These are phyloP conservation scores for Cladophialophora yegresii DNA, from an alignment of 2,329 filamentous ascomycete species.

Conservation along the genomic window DNA sequence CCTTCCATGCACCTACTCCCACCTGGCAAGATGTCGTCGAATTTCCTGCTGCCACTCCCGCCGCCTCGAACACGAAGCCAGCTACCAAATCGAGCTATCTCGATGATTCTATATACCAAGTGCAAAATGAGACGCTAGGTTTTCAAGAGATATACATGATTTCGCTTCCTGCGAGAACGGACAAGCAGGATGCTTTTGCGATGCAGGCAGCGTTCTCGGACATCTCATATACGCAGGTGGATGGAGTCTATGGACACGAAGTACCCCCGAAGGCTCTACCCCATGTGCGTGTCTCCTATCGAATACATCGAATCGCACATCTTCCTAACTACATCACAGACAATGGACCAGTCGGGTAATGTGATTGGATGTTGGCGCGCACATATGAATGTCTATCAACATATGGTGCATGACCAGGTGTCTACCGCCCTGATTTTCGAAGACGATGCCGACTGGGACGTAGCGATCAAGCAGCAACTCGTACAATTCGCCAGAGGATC, in stretches of 20 bases:
- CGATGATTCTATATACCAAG: conserved; percentile 5
- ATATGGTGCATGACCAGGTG: conserved; percentile 51
- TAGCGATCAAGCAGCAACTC: conserved; percentile 54
- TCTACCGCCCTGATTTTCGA: conserved; percentile 57
- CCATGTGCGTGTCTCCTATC: conserved; percentile 16
- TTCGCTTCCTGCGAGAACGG: conserved; percentile 51
- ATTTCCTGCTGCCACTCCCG: background rate
- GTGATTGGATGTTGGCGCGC: conserved; percentile 43
- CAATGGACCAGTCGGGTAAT: conserved; percentile 26
- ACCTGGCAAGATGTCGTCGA: conserved; percentile 9
- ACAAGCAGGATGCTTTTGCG: conserved; percentile 54
- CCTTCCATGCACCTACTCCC: conserved; percentile 11
- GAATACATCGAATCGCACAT: background rate
- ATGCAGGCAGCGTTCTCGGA: conserved; percentile 48
- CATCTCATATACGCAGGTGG: conserved; percentile 28
- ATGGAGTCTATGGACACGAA: conserved; percentile 30
- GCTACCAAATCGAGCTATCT: conserved; percentile 1
- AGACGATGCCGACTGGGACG: conserved; percentile 62
- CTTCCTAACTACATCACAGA: conserved; percentile 23
- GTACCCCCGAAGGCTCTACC: conserved; percentile 33
- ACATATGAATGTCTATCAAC: conserved; percentile 44
- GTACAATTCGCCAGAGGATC: conserved; percentile 42
- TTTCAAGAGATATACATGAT: conserved; percentile 51
- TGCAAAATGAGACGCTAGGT: conserved; percentile 32
- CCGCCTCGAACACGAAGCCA: background rate